Evolutionary conservation across 1,284 basidiomycete species (phyloP).

Genomic region (Singerocomus rubriflavus): DNA sequence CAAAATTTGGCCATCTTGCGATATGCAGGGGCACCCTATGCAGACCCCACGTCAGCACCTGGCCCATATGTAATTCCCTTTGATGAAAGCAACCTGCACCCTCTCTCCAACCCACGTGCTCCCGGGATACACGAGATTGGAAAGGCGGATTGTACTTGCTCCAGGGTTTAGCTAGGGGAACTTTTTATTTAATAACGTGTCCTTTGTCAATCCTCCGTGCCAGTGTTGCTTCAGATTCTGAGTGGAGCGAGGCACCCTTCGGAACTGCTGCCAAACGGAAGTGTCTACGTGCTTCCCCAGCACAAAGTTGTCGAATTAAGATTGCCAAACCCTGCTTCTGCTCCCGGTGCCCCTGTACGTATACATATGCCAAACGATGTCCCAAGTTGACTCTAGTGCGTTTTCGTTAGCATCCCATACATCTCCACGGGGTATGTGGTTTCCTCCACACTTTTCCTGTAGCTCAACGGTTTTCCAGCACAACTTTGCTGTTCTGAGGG

Average conservation of each 20-base stretch:
- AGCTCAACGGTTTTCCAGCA: conserved; percentile 17
- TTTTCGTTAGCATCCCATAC: conserved; percentile 32
- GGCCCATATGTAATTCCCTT: conserved; percentile 29
- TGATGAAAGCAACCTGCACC: conserved; percentile 33
- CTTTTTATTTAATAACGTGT: conserved; percentile 14
- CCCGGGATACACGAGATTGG: conserved; percentile 31
- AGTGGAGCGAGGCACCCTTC: conserved; percentile 32
- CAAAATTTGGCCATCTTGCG: conserved; percentile 53
- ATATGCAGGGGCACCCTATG: conserved; percentile 43
- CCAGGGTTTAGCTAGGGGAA: conserved; percentile 3
- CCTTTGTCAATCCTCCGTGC: conserved; percentile 26
- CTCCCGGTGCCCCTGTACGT: conserved; percentile 36
- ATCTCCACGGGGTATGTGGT: conserved; percentile 35
- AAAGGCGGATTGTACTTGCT: conserved; percentile 29
- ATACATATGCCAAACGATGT: background rate
- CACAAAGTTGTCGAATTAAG: conserved; percentile 37
- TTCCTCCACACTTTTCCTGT: background rate
- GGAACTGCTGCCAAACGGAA: conserved; percentile 31
- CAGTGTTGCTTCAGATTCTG: conserved; percentile 39
- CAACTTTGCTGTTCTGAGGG: conserved; percentile 24
- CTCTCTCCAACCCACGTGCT: conserved; percentile 32
- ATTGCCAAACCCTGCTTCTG: conserved; percentile 19
- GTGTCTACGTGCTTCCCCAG: conserved; percentile 31
- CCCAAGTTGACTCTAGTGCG: conserved; percentile 7
- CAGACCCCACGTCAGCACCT: conserved; percentile 42